Evolutionary conservation across 1,284 basidiomycete genomes (phyloP), one percentile per base, ranked within the genome.

Genomic region (Marasmius oreades): DNA sequence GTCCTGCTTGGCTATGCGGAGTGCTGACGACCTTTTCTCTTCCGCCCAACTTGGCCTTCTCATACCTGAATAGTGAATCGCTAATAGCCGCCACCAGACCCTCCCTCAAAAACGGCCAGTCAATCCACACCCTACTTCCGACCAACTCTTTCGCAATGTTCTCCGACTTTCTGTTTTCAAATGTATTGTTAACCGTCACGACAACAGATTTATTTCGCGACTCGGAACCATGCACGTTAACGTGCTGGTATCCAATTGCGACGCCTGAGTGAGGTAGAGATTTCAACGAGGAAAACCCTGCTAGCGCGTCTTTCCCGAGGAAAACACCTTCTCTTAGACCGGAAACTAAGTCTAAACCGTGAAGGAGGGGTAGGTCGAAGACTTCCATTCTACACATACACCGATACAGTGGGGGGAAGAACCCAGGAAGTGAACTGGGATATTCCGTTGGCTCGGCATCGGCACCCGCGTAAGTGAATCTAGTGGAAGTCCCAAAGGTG

Each of bases 71-170:
- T 62, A 92, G 70, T 50, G 86, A 82, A 70, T 99, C 95, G 5
- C 93, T 95, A 12, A 99, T 80, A 20, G 86, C 91, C 1, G 88
- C 85, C 1, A 98, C 93, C 63, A 88, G 76, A 2, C 92, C 96
- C 71, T 99, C 97, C 64, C 90, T 88, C 48, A 99, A 75, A 78
- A 95, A 99, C 0, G 97, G 97, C 95, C 96, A 99, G 33, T 86
- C 85, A 59, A 90, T 78, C 70, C 90, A 98, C 0, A 85, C 87
- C 45, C 90, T 82, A 66, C 88, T 78, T 20, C 90, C 92, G 51
- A 96, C 75, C 76, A 93, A 80, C 64, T 81, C 78, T 51, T 77
- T 72, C 5, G 94, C 95, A 26, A 98, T 73, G 8, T 90, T 86
- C 65, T 89, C 84, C 10, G 83, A 74, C 69, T 87, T 89, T 63